phyloP scores from a whole-genome alignment of 305 asterid species.

The Fraxinus ornus region DNA sequence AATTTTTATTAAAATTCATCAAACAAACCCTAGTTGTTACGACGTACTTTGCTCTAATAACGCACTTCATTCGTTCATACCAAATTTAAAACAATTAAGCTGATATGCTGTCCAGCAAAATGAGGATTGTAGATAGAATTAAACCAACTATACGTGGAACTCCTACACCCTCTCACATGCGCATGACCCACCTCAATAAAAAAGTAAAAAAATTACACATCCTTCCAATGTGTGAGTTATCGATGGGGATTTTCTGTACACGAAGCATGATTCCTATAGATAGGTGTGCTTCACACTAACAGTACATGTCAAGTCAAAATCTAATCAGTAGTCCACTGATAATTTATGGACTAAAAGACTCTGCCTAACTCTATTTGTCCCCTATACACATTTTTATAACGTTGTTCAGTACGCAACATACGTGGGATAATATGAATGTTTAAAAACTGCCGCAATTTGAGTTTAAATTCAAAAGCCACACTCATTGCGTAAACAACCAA shows the following conservation, averaged over 20 bases:
- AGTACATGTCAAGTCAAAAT: background rate
- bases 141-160: too few species aligned
- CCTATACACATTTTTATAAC: background rate
- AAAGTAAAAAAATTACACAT: too few species aligned
- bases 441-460: background rate
- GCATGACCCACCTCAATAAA: too few species aligned
- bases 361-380: slow-evolving; percentile 6
- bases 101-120: background rate
- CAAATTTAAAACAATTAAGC: background rate
- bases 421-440: background rate
- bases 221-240: too few species aligned
- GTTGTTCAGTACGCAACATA: background rate
- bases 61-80: background rate
- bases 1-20: too few species aligned
- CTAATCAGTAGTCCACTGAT: background rate
- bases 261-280: too few species aligned
- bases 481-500: background rate
- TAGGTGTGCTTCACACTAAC: background rate
- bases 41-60: too few species aligned
- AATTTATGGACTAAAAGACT: background rate
- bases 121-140: background rate
- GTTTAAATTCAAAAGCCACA: background rate
- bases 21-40: too few species aligned
- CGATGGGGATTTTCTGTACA: too few species aligned
- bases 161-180: too few species aligned